These are phyloP conservation scores for Kluyveromyces sp. DNA, from an alignment of 1,139 yeast genomes.

Conservation along the genomic window DNA sequence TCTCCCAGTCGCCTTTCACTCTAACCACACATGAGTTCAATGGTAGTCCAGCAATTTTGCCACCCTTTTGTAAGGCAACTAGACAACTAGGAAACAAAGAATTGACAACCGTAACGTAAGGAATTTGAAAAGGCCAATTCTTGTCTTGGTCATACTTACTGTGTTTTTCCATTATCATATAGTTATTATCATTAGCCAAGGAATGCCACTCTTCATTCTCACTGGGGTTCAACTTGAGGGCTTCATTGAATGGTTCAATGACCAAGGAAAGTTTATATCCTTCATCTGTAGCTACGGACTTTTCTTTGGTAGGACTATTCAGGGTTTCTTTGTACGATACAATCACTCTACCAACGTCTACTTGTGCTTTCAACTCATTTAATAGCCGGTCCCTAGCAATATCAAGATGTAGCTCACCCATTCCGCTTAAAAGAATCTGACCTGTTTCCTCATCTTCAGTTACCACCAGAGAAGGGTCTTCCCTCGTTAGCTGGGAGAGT, in stretches of 20 bases:
- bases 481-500: constrained; percentile 57
- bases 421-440: constrained; percentile 81
- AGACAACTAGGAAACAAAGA: constrained; percentile 52
- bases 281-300: constrained; percentile 24
- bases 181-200: constrained; percentile 35
- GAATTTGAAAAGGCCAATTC: constrained; percentile 43
- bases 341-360: constrained; percentile 72
- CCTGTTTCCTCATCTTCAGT: constrained; percentile 78
- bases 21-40: constrained; percentile 26
- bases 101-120: constrained; percentile 47
- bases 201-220: constrained; percentile 35
- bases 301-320: constrained; percentile 17
- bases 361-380: constrained; percentile 74
- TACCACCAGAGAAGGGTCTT: constrained; percentile 73
- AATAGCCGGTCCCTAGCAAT: constrained; percentile 73
- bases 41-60: constrained; percentile 43
- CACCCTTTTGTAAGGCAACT: constrained; percentile 76
- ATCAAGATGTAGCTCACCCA: constrained; percentile 94
- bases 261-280: constrained; percentile 34
- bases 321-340: constrained; percentile 85
- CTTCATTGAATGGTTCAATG: constrained; percentile 42
- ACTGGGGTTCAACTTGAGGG: constrained; percentile 12
- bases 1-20: constrained; percentile 23
- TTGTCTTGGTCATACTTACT: constrained; percentile 25
- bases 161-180: constrained; percentile 29